Evolutionary conservation across 2,329 filamentous ascomycete species (phyloP).

Genomic region (Aspergillus ruber): DNA sequence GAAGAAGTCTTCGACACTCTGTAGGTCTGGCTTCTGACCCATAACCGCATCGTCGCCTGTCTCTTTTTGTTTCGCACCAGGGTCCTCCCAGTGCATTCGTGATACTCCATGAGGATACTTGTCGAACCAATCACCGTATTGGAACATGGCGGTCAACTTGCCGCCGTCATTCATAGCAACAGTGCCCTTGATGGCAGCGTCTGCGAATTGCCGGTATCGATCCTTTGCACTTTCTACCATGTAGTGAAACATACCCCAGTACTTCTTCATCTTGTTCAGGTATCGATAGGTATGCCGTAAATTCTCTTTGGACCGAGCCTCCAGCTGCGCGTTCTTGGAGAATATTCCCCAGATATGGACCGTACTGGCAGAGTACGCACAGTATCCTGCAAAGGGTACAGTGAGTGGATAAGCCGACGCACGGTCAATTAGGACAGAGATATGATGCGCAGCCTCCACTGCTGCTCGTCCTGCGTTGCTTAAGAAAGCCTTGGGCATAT

Average conservation of each 20-base stretch:
- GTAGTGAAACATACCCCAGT: slow-evolving; percentile 98
- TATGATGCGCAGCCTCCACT: slow-evolving; percentile 75
- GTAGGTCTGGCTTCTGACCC: slow-evolving; percentile 81
- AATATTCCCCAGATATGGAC: slow-evolving; percentile 93
- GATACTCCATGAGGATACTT: slow-evolving; percentile 89
- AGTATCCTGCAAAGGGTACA: slow-evolving; percentile 91
- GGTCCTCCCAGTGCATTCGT: slow-evolving; percentile 74
- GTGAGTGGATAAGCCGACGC: slow-evolving; percentile 73
- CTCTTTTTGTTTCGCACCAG: slow-evolving; percentile 63
- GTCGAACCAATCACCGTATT: slow-evolving; percentile 97
- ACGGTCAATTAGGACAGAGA: slow-evolving; percentile 77
- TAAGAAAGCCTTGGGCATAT: slow-evolving; percentile 72
- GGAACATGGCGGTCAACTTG: slow-evolving; percentile 64
- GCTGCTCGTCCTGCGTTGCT: slow-evolving; percentile 68
- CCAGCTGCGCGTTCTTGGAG: slow-evolving; percentile 70
- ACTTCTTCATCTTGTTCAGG: slow-evolving; percentile 88
- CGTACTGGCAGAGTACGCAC: slow-evolving; percentile 84
- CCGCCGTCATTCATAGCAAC: slow-evolving; percentile 31
- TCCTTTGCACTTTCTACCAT: slow-evolving; percentile 90
- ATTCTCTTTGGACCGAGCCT: slow-evolving; percentile 74
- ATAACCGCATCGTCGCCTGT: slow-evolving; percentile 80
- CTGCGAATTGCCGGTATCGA: slow-evolving; percentile 76
- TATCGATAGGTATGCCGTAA: slow-evolving; percentile 84
- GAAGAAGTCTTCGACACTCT: slow-evolving; percentile 92
- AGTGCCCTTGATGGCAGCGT: slow-evolving; percentile 65